Base-by-base conservation (phyloP, 2,329 filamentous ascomycete genomes). In the Rhytidhysteron rufulum region DNA sequence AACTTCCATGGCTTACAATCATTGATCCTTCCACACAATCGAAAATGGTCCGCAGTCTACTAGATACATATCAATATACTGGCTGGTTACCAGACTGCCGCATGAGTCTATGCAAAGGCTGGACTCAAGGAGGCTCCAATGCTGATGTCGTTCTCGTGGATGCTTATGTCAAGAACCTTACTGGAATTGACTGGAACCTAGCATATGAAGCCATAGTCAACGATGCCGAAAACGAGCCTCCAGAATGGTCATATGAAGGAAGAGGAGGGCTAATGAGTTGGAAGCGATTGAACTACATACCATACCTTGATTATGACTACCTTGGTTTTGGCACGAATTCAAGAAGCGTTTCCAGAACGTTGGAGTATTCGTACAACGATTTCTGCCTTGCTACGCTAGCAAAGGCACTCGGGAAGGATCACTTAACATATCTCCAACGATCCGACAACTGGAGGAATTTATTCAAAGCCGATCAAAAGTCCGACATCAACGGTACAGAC, bases 81-180 rank as follows among this genome's bases (percentile, higher is more conserved):
- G 85, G 85, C 2, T 88, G 82, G 72, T 69, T 89, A 1, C 85
- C 85, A 0, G 86, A 89, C 53, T 88, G 85, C 47, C 79, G 83
- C 25, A 88, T 88, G 85, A 81, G 75, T n/a, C 71, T 88, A 2
- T 85, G 78, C 58, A 85, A 84, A 56, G 85, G 85, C 0, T 83
- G 77, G 53, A 88, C 85, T 0, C 85, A 88, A 66, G 84, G 85
- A 9, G 86, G 85, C 0, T 86, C 82, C 0, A 88, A 88, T 43
- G 85, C 85, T 2, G 85, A 89, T 52, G 75, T 83, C 13, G 73
- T 89, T 0, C 65, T 89, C 2, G 79, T 80, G 0, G 85, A 89
- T 51, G 80, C 80, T 0, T 88, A 78, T 45, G 48, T 87, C 25
- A 89, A 89, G 57, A 80, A 82, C 2, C 67, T 87, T 5, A 68